phyloP scores from a whole-genome alignment of 176 grass and related monocot genomes.

The Phragmites australis region DNA sequence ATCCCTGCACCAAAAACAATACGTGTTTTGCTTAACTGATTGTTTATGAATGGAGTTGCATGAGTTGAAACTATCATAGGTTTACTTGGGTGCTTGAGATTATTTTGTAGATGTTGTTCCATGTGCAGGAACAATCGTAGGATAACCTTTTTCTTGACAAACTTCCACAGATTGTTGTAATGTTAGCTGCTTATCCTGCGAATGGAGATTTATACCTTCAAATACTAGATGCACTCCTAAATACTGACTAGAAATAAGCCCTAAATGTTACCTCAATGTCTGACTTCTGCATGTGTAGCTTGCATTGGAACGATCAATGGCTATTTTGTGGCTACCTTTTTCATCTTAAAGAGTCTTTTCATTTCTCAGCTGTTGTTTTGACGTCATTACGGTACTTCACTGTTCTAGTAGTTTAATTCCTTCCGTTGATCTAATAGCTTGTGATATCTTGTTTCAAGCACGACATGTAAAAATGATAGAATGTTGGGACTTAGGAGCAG shows the following conservation, averaged over 20 bases:
- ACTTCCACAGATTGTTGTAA: not conserved
- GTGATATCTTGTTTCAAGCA: not conserved
- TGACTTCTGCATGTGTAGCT: too few species aligned
- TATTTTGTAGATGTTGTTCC: not conserved
- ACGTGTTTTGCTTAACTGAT: not conserved
- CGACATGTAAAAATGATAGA: not conserved
- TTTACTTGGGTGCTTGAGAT: not conserved
- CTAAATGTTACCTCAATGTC: not conserved
- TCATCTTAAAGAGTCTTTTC: not conserved
- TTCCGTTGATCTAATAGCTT: not conserved
- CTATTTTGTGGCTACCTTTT: not conserved
- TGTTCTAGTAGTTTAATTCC: not conserved
- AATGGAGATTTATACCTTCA: not conserved
- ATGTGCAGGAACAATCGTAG: not conserved
- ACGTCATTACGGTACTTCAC: not conserved
- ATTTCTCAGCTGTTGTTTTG: not conserved
- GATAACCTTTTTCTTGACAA: not conserved
- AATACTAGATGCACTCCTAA: not conserved
- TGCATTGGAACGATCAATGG: too few species aligned
- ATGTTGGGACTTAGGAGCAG: not conserved
- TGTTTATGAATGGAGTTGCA: not conserved
- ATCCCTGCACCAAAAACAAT: not conserved
- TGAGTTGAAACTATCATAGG: not conserved
- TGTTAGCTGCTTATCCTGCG: not conserved
- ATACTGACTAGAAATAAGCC: not conserved